phyloP scores from a whole-genome alignment of 768 basidiomycete species.

The Pleurotus platypus region DNA sequence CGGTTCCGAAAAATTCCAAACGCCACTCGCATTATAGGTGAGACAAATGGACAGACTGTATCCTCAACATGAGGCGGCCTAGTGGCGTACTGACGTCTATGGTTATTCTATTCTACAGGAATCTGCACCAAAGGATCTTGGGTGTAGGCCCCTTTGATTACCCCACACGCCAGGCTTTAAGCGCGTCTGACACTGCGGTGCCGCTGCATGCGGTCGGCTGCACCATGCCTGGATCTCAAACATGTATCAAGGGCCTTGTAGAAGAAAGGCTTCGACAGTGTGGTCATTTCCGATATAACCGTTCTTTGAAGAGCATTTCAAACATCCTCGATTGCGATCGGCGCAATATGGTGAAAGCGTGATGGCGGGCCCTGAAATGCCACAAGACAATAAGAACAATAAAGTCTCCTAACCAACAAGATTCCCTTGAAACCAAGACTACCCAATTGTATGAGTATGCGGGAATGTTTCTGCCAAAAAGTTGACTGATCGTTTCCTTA shows the following conservation, averaged over 20 bases:
- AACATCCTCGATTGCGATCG: not conserved
- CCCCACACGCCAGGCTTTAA: not conserved
- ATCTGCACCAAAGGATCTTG: too few species aligned
- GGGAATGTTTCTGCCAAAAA: not conserved
- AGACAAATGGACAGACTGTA: not conserved
- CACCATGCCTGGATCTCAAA: not conserved
- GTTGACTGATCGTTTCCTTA: not conserved
- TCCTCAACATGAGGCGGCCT: not conserved
- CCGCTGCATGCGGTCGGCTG: too few species aligned
- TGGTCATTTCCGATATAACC: slow-evolving; percentile 1
- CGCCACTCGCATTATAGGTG: not conserved
- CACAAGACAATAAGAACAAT: slow-evolving; percentile 48
- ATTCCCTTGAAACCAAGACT: slow-evolving; percentile 5
- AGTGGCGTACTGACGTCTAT: not conserved
- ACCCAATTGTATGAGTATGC: not conserved
- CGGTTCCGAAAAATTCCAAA: too few species aligned
- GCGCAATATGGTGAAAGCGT: slow-evolving; percentile 16
- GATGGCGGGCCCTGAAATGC: slow-evolving; percentile 4
- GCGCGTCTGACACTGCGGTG: too few species aligned
- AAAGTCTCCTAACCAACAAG: slow-evolving; percentile 11
- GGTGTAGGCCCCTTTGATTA: too few species aligned
- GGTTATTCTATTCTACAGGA: too few species aligned
- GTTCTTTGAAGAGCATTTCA: not conserved
- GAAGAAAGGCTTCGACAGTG: not conserved
- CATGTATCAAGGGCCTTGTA: not conserved